Conservation (phyloP, 164 flowering plant genomes). For the Litsea cubeba region DNA sequence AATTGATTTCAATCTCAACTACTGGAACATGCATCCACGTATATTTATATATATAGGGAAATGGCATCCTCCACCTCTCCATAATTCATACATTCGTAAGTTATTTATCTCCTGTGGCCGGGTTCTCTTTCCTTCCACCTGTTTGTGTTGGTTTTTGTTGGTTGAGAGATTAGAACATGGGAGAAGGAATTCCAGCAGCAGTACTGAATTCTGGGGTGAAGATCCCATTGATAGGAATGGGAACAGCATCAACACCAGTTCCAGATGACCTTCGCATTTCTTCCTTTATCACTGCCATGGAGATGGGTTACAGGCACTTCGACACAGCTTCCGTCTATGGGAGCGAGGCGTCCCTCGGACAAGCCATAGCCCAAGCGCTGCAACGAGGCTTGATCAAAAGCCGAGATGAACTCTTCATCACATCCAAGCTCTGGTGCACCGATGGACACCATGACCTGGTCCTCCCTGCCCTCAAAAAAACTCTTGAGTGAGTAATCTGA, state of each 20-base stretch:
- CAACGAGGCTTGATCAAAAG: conserved; percentile 23
- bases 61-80: too few species aligned
- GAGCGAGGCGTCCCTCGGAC: conserved; percentile 27
- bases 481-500: conserved; percentile 20
- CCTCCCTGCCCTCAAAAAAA: conserved; percentile 26
- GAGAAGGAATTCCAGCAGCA: conserved; percentile 11
- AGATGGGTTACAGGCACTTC: conserved; percentile 32
- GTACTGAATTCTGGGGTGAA: conserved; percentile 10
- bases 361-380: conserved; percentile 28
- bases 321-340: conserved; percentile 29
- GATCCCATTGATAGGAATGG: conserved; percentile 22
- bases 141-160: not conserved
- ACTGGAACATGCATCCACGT: too few species aligned
- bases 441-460: conserved; percentile 24
- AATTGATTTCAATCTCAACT: too few species aligned
- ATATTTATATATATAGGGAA: too few species aligned
- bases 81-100: too few species aligned
- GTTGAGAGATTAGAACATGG: not conserved
- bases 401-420: conserved; percentile 32
- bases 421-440: conserved; percentile 37
- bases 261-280: not conserved
- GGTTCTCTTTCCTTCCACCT: not conserved
- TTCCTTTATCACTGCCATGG: conserved; percentile 22
- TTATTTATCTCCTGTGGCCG: too few species aligned
- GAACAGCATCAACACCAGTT: conserved; percentile 8